These are phyloP conservation scores for Isabelozyma heimii DNA, from an alignment of 805 yeast genomes.

Conservation along the genomic window DNA sequence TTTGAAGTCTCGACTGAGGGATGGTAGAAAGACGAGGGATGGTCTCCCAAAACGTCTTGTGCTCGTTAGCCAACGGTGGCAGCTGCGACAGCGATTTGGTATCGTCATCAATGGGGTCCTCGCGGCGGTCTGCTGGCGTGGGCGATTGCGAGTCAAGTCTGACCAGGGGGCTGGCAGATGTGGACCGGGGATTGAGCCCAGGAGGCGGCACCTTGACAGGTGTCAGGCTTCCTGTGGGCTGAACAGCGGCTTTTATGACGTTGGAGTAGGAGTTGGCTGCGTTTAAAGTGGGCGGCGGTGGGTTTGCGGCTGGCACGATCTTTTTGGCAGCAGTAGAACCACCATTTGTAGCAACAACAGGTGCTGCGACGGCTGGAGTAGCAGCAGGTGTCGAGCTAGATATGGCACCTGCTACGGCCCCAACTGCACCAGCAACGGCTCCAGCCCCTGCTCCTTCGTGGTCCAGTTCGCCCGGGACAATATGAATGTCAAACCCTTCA, in stretches of 20 bases:
- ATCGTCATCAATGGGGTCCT: not conserved
- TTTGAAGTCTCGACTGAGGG: slow-evolving; percentile 42
- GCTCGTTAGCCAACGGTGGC: slow-evolving; percentile 13
- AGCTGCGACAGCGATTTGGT: slow-evolving; percentile 4
- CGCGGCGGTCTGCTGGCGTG: not conserved
- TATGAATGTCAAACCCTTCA: slow-evolving; percentile 24
- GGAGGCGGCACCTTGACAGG: slow-evolving; percentile 10
- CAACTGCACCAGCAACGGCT: slow-evolving; percentile 8
- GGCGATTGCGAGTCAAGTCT: not conserved
- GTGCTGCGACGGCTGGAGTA: not conserved
- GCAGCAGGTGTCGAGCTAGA: slow-evolving; percentile 6
- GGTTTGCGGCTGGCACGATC: slow-evolving; percentile 13
- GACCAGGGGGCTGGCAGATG: slow-evolving; percentile 5
- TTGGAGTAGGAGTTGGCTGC: slow-evolving; percentile 20
- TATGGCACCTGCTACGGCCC: slow-evolving; percentile 7
- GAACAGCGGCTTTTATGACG: slow-evolving; percentile 18
- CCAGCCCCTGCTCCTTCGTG: slow-evolving; percentile 4
- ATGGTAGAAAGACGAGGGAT: slow-evolving; percentile 22
- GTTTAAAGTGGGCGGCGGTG: slow-evolving; percentile 20
- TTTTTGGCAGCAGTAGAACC: slow-evolving; percentile 15
- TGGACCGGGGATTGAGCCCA: slow-evolving; percentile 6
- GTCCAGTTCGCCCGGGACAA: not conserved
- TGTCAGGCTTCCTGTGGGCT: slow-evolving; percentile 1
- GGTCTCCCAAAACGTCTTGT: slow-evolving; percentile 18
- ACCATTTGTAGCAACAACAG: not conserved